These are phyloP conservation scores for Rhodotorula sp. DNA, from an alignment of 1,284 basidiomycete genomes.

Conservation along the genomic window DNA sequence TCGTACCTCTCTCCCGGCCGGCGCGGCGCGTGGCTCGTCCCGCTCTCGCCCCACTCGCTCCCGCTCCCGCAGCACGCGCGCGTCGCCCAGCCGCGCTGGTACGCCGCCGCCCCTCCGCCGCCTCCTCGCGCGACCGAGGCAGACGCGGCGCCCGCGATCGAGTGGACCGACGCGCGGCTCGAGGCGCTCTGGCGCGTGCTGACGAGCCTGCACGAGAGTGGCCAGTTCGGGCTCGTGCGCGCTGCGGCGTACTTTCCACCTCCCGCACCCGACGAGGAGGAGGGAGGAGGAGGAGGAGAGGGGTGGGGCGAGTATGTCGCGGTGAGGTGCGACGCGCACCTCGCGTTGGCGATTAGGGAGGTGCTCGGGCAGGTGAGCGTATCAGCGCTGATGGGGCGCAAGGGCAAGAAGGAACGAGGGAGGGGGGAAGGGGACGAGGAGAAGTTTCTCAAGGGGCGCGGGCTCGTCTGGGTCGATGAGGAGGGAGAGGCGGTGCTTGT, in stretches of 20 bases:
- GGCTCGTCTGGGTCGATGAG: slow-evolving; percentile 35
- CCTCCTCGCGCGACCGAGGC: not conserved
- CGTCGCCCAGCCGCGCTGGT: slow-evolving; percentile 3
- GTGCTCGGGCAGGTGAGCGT: slow-evolving; percentile 10
- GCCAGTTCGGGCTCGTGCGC: slow-evolving; percentile 9
- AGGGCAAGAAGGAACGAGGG: not conserved
- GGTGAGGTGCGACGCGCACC: slow-evolving; percentile 24
- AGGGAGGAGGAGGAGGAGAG: not conserved
- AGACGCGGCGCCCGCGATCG: not conserved
- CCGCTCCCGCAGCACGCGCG: not conserved
- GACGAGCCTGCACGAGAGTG: not conserved
- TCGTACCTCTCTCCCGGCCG: slow-evolving; percentile 19
- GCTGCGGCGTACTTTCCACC: not conserved
- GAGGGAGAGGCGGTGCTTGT: slow-evolving; percentile 15
- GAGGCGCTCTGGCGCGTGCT: slow-evolving; percentile 12
- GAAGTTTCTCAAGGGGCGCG: slow-evolving; percentile 12
- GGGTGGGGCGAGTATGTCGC: slow-evolving; percentile 4
- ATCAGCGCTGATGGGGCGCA: not conserved
- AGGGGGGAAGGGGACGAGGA: not conserved
- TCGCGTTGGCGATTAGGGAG: slow-evolving; percentile 24
- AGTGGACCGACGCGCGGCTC: slow-evolving; percentile 30
- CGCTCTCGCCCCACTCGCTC: slow-evolving; percentile 5
- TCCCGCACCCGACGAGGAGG: not conserved
- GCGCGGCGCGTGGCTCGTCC: slow-evolving; percentile 30
- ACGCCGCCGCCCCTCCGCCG: not conserved